Base-by-base conservation (phyloP, 1,139 yeast genomes). In the Sugiyamaella japonica region DNA sequence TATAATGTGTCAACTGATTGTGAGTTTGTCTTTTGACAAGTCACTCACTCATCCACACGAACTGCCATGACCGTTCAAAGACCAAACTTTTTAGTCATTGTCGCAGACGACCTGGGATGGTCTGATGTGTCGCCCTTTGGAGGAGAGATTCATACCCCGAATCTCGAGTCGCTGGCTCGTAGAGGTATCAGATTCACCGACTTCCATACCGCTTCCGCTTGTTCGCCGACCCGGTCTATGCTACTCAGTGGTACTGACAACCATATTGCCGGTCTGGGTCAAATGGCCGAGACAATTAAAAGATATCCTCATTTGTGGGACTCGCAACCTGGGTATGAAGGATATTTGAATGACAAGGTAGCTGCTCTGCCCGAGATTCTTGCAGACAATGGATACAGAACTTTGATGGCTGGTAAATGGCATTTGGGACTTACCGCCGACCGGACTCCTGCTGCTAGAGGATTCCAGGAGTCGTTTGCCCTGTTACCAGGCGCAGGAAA, bases 201-300 rank as follows among this genome's bases (percentile, higher is more conserved):
- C 60, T 82, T 80, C 67, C 85, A 82, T 58, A 79, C 86, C 2
- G 86, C 86, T 2, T 76, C 85, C 0, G 85, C 86, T 2, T 82
- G 86, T 60, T 81, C 85, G 1, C 86, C 86, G 2, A 82, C 86
- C 0, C 69, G 86, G 57, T 81, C 85, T 10, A 82, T 82, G 83
- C 70, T 82, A 7, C 69, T 82, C 43, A 78, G 83, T 1, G 86
- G 86, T 1, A 81, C 85, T 0, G 85, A 81, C 59, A 80, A 81
- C 61, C 85, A 81, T 56, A 76, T 81, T 64, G 85, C 85, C 7
- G 85, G 85, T 0, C 66, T 81, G 54, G 85, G 85, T 3, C 84
- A 81, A 63, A 80, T 81, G 84, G 78, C 76, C 0, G 85, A 81
- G 62, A 77, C 76, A 63, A 71, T 75, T 0, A 58, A 67, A 16